Percentiles rank a stretch among this genome's conserved stretches.
Evolutionary conservation across 2,329 filamentous ascomycete genomes (phyloP).

Genomic region (Calonectria pteridis): DNA sequence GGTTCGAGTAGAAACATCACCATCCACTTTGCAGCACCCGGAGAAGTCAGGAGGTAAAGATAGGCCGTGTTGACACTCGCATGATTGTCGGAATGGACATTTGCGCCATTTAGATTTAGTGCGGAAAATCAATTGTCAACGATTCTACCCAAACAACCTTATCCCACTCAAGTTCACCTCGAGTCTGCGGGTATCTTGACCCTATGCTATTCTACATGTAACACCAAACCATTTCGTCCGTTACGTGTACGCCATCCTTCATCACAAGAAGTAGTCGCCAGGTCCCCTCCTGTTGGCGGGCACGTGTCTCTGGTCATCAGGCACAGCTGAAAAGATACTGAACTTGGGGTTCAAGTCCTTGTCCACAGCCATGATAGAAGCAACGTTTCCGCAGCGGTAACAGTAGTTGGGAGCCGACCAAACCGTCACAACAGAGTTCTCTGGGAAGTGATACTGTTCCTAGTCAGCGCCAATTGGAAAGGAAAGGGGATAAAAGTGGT

Average conservation of each 20-base stretch:
- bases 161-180: constrained; percentile 48
- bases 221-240: constrained; percentile 43
- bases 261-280: constrained; percentile 77
- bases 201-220: constrained; percentile 58
- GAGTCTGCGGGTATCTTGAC: constrained; percentile 57
- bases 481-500: not conserved
- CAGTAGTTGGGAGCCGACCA: constrained; percentile 98
- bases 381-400: constrained; percentile 95
- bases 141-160: constrained; percentile 44
- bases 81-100: not conserved
- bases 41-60: not conserved
- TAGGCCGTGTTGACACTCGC: not conserved
- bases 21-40: not conserved
- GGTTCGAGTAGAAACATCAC: not conserved
- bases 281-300: constrained; percentile 77
- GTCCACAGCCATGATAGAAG: constrained; percentile 93
- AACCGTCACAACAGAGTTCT: constrained; percentile 96
- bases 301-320: constrained; percentile 84
- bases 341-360: constrained; percentile 90
- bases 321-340: constrained; percentile 91
- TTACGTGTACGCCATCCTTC: constrained; percentile 42
- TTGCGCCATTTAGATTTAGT: constrained; percentile 7
- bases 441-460: constrained; percentile 86
- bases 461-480: constrained; percentile 43
- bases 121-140: constrained; percentile 31